Base-by-base conservation (phyloP, 257 asterid genomes). In the Scutellaria minor region DNA sequence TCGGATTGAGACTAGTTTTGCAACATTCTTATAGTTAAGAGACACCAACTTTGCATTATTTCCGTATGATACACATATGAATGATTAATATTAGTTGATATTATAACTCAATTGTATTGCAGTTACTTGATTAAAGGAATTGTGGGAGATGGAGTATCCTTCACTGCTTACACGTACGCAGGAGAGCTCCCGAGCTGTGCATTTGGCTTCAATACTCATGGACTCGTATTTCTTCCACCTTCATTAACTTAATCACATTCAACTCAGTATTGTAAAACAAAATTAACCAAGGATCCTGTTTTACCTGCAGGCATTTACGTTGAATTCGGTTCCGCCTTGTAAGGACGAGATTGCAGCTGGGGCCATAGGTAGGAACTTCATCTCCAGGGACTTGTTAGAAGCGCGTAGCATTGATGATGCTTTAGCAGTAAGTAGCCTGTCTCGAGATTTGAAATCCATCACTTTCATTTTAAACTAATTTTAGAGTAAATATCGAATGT, bases 151-250 rank as follows among this genome's bases (percentile, higher is more conserved):
- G 96, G 94, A 72, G 72, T 60, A 18, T 75, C 83, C 44, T 93
- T 87, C 84, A 87, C 94, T 27, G 96, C 97, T 70, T 93, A 93
- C 61, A 93, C 98, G 5, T 90, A 93, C 78, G 98, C 96, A 63
- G 98, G 97, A 75, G 98, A 90, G 90, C 93, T 93, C 1, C 97
- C 98, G 4, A 93, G 90, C 84, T 93, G 98, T 72, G 97, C 98
- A 8, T 93, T 93, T 70, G 98, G 92, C 39, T 90, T 90, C 83
- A 93, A 89, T 73, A 86, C 52, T 66, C 83, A 79, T 72, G 98
- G 97, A 68, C 83, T 93, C 96, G 98, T 90, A 86, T 42, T 31
- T 67, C 37, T 57, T 42, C 60, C 27, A 24, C 27, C 27, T 24
- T 41, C 50, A 31, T 31, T 31, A 31, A 31, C 37, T 1, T 4